Base-by-base conservation (phyloP, 441 rosid genomes). In the Daphne laureola region DNA sequence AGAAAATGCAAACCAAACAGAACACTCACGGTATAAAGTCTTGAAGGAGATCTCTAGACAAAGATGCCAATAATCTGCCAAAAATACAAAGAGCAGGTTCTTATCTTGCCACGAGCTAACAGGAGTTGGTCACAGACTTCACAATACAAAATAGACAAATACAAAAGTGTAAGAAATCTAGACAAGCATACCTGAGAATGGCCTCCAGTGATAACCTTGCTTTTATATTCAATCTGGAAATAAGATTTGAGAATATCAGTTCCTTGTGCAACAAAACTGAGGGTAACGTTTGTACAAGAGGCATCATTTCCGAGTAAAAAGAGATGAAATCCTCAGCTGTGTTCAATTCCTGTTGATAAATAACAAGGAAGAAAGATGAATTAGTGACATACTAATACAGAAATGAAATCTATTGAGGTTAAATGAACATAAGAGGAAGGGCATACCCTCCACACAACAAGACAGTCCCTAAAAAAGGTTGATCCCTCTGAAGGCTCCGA, bases 321-420 rank as follows among this genome's bases (percentile, higher is more conserved):
- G 88, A 78, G 68, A 93, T 90, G 70, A 90, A 93, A 65, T 87
- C 96, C 72, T 83, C 93, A 0, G 96, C 91, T 0, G 99, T 93
- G 74, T 90, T 93, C 68, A 87, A 67, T 59, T 93, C 99, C 99
- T 89, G 79, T 66, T 67, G 31, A 42, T 25, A 49, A 7, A 44
- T 59, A 23, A 54, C 35, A 64, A 48, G 57, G 38, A 53, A 57
- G 51, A 63, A 18, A 61, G 52, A 42, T 50, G 18, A 58, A 38
- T 41, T 42, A 18, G 51, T 9, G 42, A 31, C 14, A 31, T 53
- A 26, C 23, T 43, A 43, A 18, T 41, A 43, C 17, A 36, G 15
- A 17, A 53, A 46, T 25, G 23, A 36, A 54, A 27, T 8, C 43
- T 48, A 48, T n/a, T 26, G 17, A 53, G 12, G 46, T 31, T 5